Evolutionary conservation across 495 filamentous ascomycete genomes (phyloP).

Genomic region (Astrocystis sublimbata): DNA sequence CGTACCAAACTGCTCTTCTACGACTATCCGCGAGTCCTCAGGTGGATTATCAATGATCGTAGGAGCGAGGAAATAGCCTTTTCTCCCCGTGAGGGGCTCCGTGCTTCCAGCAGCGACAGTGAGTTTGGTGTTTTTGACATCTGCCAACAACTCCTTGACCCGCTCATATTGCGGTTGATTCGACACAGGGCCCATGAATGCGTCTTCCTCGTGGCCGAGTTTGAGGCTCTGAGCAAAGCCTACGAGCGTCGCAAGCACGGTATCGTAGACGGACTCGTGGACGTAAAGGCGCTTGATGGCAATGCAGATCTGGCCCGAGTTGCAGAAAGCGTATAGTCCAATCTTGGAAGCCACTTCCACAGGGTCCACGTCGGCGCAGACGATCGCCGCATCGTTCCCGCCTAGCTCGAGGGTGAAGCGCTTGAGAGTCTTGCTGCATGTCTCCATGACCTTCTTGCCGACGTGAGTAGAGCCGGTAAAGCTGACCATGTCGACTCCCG

Average conservation of each 20-base stretch:
- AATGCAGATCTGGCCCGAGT: conserved; percentile 59
- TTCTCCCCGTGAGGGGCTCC: conserved; percentile 28
- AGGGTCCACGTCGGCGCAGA: conserved; percentile 61
- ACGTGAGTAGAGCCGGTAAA: conserved; percentile 61
- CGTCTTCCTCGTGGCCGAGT: conserved; percentile 18
- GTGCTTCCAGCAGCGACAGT: conserved; percentile 46
- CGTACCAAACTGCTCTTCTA: conserved; percentile 47
- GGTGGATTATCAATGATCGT: conserved; percentile 63
- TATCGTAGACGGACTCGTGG: conserved; percentile 57
- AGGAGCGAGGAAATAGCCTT: conserved; percentile 55
- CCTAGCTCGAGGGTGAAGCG: conserved; percentile 58
- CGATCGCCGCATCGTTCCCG: conserved; percentile 62
- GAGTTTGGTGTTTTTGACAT: conserved; percentile 41
- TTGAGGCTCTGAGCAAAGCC: conserved; percentile 47
- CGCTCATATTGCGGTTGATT: conserved; percentile 52
- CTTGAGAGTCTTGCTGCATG: conserved; percentile 55
- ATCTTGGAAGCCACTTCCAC: conserved; percentile 55
- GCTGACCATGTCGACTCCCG: conserved; percentile 57
- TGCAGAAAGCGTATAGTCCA: conserved; percentile 51
- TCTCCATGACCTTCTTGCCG: conserved; percentile 56
- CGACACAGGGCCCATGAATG: conserved; percentile 52
- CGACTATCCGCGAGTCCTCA: conserved; percentile 50
- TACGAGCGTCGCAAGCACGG: conserved; percentile 50
- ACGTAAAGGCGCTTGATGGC: conserved; percentile 61
- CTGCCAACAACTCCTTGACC: conserved; percentile 46